Conservation (phyloP, 192 early-diverging fungal species). For the Spinellus fusiger region DNA sequence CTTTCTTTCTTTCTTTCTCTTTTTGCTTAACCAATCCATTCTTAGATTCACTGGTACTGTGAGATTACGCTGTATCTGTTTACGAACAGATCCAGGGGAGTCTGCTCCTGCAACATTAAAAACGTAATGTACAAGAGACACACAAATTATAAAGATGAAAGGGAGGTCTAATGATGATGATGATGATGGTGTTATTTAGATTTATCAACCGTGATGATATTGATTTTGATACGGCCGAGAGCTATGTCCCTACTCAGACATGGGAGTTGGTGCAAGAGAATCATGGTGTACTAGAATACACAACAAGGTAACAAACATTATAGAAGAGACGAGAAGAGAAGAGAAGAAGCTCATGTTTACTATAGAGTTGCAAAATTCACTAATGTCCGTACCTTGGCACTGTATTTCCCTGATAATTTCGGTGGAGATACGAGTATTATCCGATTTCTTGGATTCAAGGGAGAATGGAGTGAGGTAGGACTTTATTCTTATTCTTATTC, state of each 20-base stretch:
- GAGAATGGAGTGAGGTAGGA: constrained; percentile 75
- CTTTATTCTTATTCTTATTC: constrained; percentile 1
- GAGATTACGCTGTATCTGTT: constrained; percentile 84
- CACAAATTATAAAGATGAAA: no score
- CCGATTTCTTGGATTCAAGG: constrained; percentile 83
- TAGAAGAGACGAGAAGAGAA: no score
- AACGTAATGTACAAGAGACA: no score
- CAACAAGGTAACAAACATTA: constrained; percentile 34
- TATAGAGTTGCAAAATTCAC: constrained; percentile 67
- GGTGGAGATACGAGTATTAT: constrained; percentile 72
- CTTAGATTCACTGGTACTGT: constrained; percentile 80
- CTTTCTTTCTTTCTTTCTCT: background rate
- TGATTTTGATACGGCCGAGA: constrained; percentile 83
- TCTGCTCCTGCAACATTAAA: constrained; percentile 65
- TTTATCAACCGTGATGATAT: constrained; percentile 86
- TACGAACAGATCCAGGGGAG: constrained; percentile 60
- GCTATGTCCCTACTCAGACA: constrained; percentile 65
- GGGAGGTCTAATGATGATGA: background rate
- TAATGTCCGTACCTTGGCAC: constrained; percentile 68
- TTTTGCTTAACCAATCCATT: background rate
- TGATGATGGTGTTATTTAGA: constrained; percentile 31
- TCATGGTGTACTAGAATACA: constrained; percentile 56
- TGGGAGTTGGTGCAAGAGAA: constrained; percentile 67
- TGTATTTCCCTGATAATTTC: constrained; percentile 80
- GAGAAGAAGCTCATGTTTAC: no score